Base-by-base conservation (phyloP, 1,139 yeast genomes). In the Hemisphaericaspora xylofermentans region DNA sequence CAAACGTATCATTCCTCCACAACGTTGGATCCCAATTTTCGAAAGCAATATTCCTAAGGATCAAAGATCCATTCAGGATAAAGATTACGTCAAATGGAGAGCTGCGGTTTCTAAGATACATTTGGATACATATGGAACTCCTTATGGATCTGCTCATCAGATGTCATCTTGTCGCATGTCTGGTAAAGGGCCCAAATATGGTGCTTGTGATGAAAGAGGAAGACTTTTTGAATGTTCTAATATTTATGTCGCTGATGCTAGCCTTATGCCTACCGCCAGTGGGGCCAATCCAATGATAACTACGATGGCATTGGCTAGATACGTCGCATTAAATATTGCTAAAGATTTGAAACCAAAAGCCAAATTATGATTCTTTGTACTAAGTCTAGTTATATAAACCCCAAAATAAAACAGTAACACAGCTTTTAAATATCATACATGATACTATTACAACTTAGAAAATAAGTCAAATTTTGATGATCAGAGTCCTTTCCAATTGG, bases 141-240 rank as follows among this genome's bases (percentile, higher is more conserved):
- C 63, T 3, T 61, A 66, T 44, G 84, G 84, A 3, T 66, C 76
- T 3, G 85, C 85, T 6, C 84, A 80, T 56, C 84, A 80, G 57
- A 79, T 80, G 84, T 68, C 78, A 41, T 56, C 76, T 2, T 78
- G 84, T 54, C 68, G 84, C 45, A 77, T 79, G 65, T 63, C 74
- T 4, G 78, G 80, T 14, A 65, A 66, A 48, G 74, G 75, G 8
- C 76, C 82, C 7, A 45, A 50, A 10, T 52, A 68, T 43, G 79
- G 80, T 6, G 82, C 82, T 4, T 68, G 74, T 40, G 80, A 76
- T 46, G 55, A 53, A 22, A 63, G 59, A 19, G 84, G 84, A 8
- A 69, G 69, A 41, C 66, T 79, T 28, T 76, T 62, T 53, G 85
- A 80, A 49, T 74, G 81, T 52, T 57, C 64, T 33, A 76, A 78